Percentiles rank a stretch among this genome's conserved stretches.
These are phyloP conservation scores for Stachybotrys echinatus DNA, from an alignment of 2,329 filamentous ascomycete genomes.

Conservation along the genomic window DNA sequence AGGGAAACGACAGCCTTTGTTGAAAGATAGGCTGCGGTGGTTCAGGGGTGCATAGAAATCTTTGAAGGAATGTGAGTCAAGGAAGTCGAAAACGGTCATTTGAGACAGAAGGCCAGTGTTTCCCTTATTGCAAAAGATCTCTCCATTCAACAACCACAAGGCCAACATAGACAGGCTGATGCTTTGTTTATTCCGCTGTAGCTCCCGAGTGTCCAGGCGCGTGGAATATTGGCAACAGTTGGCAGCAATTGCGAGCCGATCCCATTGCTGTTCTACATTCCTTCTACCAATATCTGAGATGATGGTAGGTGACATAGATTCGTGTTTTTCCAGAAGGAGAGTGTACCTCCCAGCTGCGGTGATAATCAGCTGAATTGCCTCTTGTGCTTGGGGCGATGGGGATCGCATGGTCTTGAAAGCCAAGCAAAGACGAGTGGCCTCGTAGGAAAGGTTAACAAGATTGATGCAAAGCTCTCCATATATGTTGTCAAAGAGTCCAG, in stretches of 20 bases:
- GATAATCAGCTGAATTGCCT: conserved; percentile 9
- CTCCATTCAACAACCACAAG: conserved; percentile 23
- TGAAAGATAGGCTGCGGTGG: conserved; percentile 13
- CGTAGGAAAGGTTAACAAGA: conserved; percentile 12
- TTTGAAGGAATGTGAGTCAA: conserved; percentile 11
- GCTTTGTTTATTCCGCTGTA: conserved; percentile 10
- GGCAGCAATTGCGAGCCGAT: conserved; percentile 21
- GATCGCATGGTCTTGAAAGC: conserved; percentile 3
- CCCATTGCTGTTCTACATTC: conserved; percentile 14
- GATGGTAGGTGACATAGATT: conserved; percentile 19
- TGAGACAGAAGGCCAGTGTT: not conserved
- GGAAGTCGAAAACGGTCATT: conserved; percentile 6
- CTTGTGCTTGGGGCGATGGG: not conserved
- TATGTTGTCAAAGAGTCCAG: not conserved
- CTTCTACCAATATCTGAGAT: conserved; percentile 16
- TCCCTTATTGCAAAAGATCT: conserved; percentile 25
- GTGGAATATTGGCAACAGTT: conserved; percentile 25
- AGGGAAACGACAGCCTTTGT: conserved; percentile 17
- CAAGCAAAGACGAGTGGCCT: conserved; percentile 18
- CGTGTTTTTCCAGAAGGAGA: conserved; percentile 10
- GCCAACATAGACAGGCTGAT: conserved; percentile 20
- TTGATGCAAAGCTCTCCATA: conserved; percentile 15
- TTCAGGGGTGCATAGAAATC: conserved; percentile 11
- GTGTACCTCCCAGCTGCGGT: conserved; percentile 18
- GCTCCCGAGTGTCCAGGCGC: conserved; percentile 12